These are phyloP conservation scores for Cicer chorassanicum DNA, from an alignment of 306 rosid genomes.

Conservation along the genomic window DNA sequence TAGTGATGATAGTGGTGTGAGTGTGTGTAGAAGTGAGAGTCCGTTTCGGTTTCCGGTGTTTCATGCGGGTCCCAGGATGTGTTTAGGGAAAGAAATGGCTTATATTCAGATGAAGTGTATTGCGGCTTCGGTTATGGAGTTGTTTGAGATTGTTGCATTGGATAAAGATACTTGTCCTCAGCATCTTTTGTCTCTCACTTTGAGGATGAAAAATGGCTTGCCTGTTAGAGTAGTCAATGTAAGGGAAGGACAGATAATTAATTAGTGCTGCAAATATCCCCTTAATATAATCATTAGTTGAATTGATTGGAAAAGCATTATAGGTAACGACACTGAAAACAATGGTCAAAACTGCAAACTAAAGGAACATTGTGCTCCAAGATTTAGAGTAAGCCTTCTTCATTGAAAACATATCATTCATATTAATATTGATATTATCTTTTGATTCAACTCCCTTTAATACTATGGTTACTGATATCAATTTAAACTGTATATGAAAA, in stretches of 20 bases:
- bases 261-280: too few species aligned
- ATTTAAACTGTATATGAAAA: too few species aligned
- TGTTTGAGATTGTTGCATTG: constrained; percentile 6
- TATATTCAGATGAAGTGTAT: constrained; percentile 12
- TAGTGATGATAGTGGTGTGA: not conserved
- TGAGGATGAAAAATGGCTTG: constrained; percentile 17
- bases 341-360: too few species aligned
- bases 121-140: constrained; percentile 12
- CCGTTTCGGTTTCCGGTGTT: constrained; percentile 4
- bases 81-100: constrained; percentile 15
- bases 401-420: too few species aligned
- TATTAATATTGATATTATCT: too few species aligned
- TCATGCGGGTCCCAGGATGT: constrained; percentile 23
- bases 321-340: too few species aligned
- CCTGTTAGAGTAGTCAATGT: not conserved
- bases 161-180: not conserved
- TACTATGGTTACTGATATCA: too few species aligned
- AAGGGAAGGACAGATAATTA: not conserved
- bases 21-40: constrained; percentile 23
- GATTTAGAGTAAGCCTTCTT: too few species aligned
- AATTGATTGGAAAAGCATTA: too few species aligned
- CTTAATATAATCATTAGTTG: too few species aligned
- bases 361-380: too few species aligned
- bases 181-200: not conserved
- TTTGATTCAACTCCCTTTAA: too few species aligned